These are phyloP conservation scores for Salix dunnii DNA, from an alignment of 345 rosid genomes.

Conservation along the genomic window DNA sequence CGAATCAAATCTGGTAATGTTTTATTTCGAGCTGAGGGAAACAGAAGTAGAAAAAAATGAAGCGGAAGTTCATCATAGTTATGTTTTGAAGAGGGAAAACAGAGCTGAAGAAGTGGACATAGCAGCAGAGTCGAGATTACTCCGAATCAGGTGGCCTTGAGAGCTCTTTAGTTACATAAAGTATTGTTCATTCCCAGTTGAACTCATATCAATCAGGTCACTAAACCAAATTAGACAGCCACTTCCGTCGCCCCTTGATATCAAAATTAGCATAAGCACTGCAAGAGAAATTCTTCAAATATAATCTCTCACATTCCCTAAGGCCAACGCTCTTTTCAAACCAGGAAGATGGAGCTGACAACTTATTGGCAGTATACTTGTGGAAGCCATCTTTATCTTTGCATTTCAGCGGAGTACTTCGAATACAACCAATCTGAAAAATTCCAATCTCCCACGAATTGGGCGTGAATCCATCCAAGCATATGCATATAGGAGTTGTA, in stretches of 20 bases:
- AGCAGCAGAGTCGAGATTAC: not conserved
- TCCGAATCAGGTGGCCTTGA: too few relatives aligned
- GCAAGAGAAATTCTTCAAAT: not conserved
- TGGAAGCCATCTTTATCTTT: not conserved
- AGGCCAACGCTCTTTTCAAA: not conserved
- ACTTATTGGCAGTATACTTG: not conserved
- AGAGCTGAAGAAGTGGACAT: not conserved
- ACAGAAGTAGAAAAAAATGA: not conserved
- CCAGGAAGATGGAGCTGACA: not conserved
- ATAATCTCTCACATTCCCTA: not conserved
- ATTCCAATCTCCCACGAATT: not conserved
- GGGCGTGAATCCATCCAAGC: not conserved
- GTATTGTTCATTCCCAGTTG: not conserved
- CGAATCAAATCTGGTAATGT: not conserved
- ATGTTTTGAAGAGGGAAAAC: too few relatives aligned
- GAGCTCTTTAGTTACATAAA: too few relatives aligned
- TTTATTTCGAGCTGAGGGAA: not conserved
- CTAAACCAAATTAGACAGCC: slow-evolving; percentile 6
- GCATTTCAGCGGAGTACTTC: not conserved
- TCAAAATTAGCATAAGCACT: slow-evolving; percentile 6
- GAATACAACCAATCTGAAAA: not conserved
- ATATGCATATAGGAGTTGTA: not conserved
- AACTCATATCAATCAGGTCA: not conserved
- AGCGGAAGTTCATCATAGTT: not conserved
- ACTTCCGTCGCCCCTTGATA: not conserved